Base-by-base conservation (phyloP, 2,329 filamentous ascomycete genomes). In the Pyrenophora teres region DNA sequence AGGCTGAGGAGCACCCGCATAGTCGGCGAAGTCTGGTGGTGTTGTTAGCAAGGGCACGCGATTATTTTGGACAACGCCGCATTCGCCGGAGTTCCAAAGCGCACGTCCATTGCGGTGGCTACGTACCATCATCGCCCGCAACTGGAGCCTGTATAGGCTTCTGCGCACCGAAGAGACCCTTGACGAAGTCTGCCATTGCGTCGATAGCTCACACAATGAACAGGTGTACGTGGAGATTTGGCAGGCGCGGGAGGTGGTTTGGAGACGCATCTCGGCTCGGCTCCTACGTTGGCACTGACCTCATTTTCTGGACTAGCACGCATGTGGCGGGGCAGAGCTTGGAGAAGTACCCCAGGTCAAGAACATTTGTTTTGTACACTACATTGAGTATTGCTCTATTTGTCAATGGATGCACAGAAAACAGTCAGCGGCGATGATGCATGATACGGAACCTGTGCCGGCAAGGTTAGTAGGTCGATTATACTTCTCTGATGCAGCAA, bases 21-120 rank as follows among this genome's bases (percentile, higher is more conserved):
- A 97, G 80, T 97, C 93, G 77, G 90, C 92, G 74, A 97, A 97
- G 78, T 96, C 92, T 96, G 72, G 32, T 36, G 7, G 12, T 40
- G 41, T 56, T 30, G 27, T 30, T 30, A 30, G 27, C 30, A 56
- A 43, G 21, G 12, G 36, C 37, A 43, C 19, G 45, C 35, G n/a
- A 32, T 40, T 19, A 13, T 40, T 13, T 31, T 21, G n/a, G 40
- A 40, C 5, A 15, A 30, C 27, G 25, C 21, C 16, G 31, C 35
- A 44, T 13, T 5, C 8, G 23, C 23, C 8, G 23, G 6, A 9
- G 53, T 53, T 33, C 46, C 43, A 49, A 53, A 47, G 47, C 39
- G 46, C 50, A 52, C 39, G 50, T 47, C 33, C 16, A 35, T 45
- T 25, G 13, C 33, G 23, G 42, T 27, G 50, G 33, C 46, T 51